A percentile compares a stretch with the other conserved stretches of the same genome.
Evolutionary conservation across 305 asterid species (phyloP).

Genomic region (Fraxinus ornus): DNA sequence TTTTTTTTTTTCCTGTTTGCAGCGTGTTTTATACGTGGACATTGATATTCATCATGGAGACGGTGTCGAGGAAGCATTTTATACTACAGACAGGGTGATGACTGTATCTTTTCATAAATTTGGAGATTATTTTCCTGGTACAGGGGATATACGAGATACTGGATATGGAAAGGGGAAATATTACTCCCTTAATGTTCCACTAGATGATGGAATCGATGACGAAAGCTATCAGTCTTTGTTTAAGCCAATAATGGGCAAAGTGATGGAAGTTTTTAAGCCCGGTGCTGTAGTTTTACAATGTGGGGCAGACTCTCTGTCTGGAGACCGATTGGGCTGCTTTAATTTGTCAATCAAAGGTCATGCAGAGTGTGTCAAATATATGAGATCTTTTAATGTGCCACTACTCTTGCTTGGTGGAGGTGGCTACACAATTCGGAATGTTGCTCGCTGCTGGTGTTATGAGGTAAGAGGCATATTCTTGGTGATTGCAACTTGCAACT

Average conservation of each 20-base stretch:
- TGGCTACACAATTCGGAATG: constrained; percentile 65
- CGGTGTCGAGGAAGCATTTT: constrained; percentile 69
- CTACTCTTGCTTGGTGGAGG: constrained; percentile 61
- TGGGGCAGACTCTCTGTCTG: constrained; percentile 66
- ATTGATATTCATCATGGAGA: constrained; percentile 69
- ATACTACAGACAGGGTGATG: constrained; percentile 69
- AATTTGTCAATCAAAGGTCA: constrained; percentile 65
- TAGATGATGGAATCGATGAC: constrained; percentile 65
- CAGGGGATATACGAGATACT: constrained; percentile 59
- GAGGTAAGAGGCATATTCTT: constrained; percentile 37
- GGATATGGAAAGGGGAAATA: constrained; percentile 60
- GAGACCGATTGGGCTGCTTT: constrained; percentile 63
- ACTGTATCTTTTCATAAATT: constrained; percentile 64
- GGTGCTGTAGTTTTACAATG: constrained; percentile 64
- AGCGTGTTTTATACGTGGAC: constrained; percentile 65
- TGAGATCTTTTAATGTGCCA: constrained; percentile 66
- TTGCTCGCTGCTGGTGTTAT: constrained; percentile 72
- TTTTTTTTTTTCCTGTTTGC: constrained; percentile 23
- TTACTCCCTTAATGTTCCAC: constrained; percentile 62
- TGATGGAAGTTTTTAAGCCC: constrained; percentile 59
- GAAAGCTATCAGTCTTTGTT: constrained; percentile 61
- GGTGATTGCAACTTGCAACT: neutral
- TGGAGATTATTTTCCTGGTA: constrained; percentile 68
- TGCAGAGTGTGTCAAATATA: constrained; percentile 58
- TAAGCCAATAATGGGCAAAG: constrained; percentile 62